Evolutionary conservation across 441 rosid species (phyloP).

Genomic region (Gossypium schwendimanii): DNA sequence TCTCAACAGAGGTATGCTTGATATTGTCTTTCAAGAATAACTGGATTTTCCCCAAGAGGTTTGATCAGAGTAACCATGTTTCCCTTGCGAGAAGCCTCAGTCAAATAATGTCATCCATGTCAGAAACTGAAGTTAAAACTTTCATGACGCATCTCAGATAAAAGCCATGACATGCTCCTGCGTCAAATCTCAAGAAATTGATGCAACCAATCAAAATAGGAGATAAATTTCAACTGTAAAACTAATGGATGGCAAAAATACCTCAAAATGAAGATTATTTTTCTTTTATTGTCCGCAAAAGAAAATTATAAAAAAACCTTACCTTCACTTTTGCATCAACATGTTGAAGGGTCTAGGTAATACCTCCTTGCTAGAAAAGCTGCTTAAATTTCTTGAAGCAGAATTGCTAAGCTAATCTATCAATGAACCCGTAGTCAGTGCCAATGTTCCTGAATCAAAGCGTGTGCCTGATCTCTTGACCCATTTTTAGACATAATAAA

Average conservation of each 20-base stretch:
- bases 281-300: background rate
- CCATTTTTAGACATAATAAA: background rate
- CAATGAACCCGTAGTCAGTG: background rate
- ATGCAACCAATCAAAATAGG: background rate
- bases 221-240: background rate
- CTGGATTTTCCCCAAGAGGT: background rate
- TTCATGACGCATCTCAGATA: background rate
- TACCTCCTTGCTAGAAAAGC: background rate
- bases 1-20: background rate
- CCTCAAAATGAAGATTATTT: background rate
- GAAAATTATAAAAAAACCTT: background rate
- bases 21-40: background rate
- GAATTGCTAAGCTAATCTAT: background rate
- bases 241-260: background rate
- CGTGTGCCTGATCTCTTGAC: background rate
- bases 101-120: background rate
- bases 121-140: background rate
- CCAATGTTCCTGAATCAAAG: background rate
- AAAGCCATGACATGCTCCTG: background rate
- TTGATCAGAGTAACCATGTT: background rate
- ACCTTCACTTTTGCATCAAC: background rate
- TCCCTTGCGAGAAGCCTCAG: constrained; percentile 8
- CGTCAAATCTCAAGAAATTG: background rate
- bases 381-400: background rate
- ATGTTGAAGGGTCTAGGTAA: background rate